Base-by-base conservation (phyloP, 1,284 basidiomycete genomes). In the Papiliotrema fonsecae region DNA sequence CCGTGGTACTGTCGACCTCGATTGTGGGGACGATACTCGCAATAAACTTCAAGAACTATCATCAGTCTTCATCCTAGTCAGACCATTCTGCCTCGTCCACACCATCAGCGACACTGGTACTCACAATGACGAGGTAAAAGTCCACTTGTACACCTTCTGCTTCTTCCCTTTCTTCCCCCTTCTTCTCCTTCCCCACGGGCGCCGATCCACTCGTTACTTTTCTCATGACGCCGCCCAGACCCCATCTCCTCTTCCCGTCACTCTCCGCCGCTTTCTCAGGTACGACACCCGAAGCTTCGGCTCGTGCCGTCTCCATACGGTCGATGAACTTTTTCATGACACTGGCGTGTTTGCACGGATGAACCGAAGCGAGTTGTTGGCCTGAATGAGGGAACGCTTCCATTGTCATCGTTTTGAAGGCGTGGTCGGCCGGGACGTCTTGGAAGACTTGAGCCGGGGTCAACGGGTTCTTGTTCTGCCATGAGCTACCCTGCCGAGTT, bases 251-350 rank as follows among this genome's bases (percentile, higher is more conserved):
- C 73, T 80, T 79, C 49, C 81, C 80, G 58, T 79, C 80, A 14
- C 71, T 64, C 18, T 45, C 56, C 13, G 40, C 50, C 4, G 47
- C 35, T 6, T 36, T 54, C 11, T 24, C 36, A 26, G 60, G 79
- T 77, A 52, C 79, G 21, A 42, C 6, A 21, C 30, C 32, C 18
- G 28, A 7, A 9, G 48, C 41, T 6, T 21, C 39, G 51, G 69
- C 49, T 37, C 88, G 84, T 55, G 83, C 84, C 70, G 84, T 83
- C 73, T 97, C 96, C 92, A 98, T 97, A 48, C 93, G 81, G 72
- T 97, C 93, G 65, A 98, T 97, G 58, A 98, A 91, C 75, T 97
- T 98, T 80, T 96, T 97, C 96, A 99, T 99, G 47, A 99, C 96
- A 69, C 85, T 90, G 0, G 93, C 90, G 70, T 99, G 94, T 72